These are phyloP conservation scores for Suhomyces panamericanus DNA, from an alignment of 1,139 yeast species.

Conservation along the genomic window DNA sequence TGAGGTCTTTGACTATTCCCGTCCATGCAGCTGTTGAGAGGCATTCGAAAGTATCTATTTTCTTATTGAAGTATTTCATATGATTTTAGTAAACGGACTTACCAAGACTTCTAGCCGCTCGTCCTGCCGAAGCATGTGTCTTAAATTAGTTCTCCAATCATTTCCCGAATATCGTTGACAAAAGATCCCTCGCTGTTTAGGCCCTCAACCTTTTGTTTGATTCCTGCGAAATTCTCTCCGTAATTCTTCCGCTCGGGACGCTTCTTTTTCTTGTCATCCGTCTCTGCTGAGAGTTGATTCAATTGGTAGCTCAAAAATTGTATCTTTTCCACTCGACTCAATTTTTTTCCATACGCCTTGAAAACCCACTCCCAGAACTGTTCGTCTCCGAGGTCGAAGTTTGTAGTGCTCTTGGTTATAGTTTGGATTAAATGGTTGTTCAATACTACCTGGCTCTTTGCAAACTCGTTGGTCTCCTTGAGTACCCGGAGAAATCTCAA, in stretches of 20 bases:
- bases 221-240: slow-evolving; percentile 4
- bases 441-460: slow-evolving; percentile 27
- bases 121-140: too few species aligned
- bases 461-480: slow-evolving; percentile 28
- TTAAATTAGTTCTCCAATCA: slow-evolving; percentile 13
- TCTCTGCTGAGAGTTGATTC: slow-evolving; percentile 1
- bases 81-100: neutral
- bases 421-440: slow-evolving; percentile 23
- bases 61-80: neutral
- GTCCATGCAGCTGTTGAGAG: neutral
- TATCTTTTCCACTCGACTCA: slow-evolving; percentile 24
- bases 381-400: slow-evolving; percentile 3
- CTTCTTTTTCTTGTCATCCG: neutral
- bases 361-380: slow-evolving; percentile 31
- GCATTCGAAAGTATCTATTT: neutral
- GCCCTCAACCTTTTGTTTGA: slow-evolving; percentile 19
- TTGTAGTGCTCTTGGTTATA: slow-evolving; percentile 3
- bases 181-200: slow-evolving; percentile 18
- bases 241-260: neutral
- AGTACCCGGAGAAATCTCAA: slow-evolving; percentile 22
- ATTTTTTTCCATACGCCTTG: slow-evolving; percentile 20
- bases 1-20: neutral
- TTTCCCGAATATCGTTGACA: slow-evolving; percentile 17
- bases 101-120: too few species aligned
- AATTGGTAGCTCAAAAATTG: slow-evolving; percentile 26